These are phyloP conservation scores for Termitomyces sp. DNA, from an alignment of 768 basidiomycete genomes.

Conservation along the genomic window DNA sequence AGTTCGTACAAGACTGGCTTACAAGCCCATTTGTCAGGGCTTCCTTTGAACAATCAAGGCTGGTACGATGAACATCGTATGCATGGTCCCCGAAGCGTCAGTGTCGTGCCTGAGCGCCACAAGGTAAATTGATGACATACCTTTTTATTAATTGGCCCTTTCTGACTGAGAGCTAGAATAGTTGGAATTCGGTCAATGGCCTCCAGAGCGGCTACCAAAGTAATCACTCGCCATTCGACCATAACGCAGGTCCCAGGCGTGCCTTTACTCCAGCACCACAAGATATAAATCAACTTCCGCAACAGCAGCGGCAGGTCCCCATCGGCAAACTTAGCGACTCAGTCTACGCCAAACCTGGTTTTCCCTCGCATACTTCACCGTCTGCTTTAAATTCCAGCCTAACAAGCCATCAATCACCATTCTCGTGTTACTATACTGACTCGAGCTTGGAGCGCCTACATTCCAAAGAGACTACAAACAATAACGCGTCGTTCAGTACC, in stretches of 20 bases:
- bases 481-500: neutral
- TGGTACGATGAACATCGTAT: neutral
- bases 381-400: neutral
- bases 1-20: neutral
- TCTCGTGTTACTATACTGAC: neutral
- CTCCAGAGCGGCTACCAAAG: neutral
- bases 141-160: neutral
- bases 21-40: neutral
- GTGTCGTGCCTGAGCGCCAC: conserved; percentile 4
- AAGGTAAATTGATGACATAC: neutral
- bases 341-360: neutral
- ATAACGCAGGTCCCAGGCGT: neutral
- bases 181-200: neutral
- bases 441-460: neutral
- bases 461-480: neutral
- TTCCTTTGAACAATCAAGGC: neutral
- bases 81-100: neutral
- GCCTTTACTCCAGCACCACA: conserved; percentile 1
- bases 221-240: neutral
- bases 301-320: neutral
- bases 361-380: neutral
- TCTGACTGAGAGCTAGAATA: neutral
- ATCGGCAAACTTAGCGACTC: neutral
- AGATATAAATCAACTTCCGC: neutral
- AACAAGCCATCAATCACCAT: neutral